Evolutionary conservation across 176 grass and related monocot genomes (phyloP).

Genomic region (Juncus effusus): DNA sequence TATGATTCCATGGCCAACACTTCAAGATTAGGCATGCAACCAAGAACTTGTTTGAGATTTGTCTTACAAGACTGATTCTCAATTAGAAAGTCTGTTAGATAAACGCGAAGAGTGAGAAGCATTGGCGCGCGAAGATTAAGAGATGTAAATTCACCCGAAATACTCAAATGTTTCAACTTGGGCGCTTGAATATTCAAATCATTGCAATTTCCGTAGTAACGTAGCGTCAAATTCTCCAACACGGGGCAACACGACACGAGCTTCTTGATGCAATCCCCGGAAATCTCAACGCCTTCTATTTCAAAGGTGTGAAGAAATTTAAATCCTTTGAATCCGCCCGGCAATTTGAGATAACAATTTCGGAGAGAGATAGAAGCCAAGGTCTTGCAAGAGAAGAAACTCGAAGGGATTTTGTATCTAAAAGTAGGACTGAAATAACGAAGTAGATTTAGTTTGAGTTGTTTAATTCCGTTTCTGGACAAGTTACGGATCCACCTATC

Average conservation of each 20-base stretch:
- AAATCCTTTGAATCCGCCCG: constrained; percentile 31
- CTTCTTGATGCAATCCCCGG: constrained; percentile 29
- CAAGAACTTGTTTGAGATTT: constrained; percentile 34
- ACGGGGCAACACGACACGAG: constrained; percentile 37
- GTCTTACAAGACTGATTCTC: not conserved
- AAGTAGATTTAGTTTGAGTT: constrained; percentile 16
- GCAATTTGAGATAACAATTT: constrained; percentile 14
- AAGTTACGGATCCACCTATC: constrained; percentile 38
- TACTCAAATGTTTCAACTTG: constrained; percentile 31
- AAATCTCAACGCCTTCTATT: constrained; percentile 11
- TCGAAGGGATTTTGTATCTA: constrained; percentile 28
- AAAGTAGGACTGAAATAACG: not conserved
- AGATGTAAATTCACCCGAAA: constrained; percentile 33
- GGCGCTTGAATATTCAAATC: constrained; percentile 39
- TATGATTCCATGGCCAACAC: constrained; percentile 21
- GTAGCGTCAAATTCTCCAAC: constrained; percentile 33
- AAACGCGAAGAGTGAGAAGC: constrained; percentile 7
- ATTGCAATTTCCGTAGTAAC: not conserved
- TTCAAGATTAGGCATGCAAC: constrained; percentile 38
- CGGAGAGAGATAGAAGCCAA: constrained; percentile 25
- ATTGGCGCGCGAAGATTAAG: constrained; percentile 34
- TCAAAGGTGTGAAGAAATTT: constrained; percentile 29
- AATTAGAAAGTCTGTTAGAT: not conserved
- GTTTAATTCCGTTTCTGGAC: constrained; percentile 49
- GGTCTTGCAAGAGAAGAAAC: constrained; percentile 31